phyloP scores from a whole-genome alignment of 1,139 yeast genomes.

The Kluyveromyces sp. region DNA sequence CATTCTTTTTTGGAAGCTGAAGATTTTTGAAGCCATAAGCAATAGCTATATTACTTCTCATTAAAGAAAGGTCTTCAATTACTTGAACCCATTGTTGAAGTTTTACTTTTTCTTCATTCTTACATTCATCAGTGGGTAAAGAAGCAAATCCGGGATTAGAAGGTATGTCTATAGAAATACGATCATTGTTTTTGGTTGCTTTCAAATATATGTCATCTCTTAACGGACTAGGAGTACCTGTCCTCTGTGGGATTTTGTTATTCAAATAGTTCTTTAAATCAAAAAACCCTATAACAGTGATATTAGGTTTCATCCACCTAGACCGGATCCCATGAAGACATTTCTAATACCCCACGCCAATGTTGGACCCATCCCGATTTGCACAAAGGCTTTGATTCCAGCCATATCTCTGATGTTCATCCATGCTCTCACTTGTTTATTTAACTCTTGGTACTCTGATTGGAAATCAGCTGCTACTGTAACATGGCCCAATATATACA shows the following conservation, averaged over 20 bases:
- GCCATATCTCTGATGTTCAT: conserved; percentile 66
- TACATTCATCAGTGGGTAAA: conserved; percentile 76
- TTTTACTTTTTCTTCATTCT: conserved; percentile 61
- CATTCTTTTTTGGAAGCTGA: conserved; percentile 42
- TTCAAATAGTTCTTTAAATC: conserved; percentile 33
- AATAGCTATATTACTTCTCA: conserved; percentile 88
- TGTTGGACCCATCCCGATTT: conserved; percentile 79
- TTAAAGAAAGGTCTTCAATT: conserved; percentile 82
- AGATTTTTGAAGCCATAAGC: conserved; percentile 75
- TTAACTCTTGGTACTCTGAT: conserved; percentile 56
- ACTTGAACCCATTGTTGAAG: conserved; percentile 86
- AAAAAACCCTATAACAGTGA: conserved; percentile 82
- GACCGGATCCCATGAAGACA: conserved; percentile 82
- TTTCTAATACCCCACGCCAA: conserved; percentile 96
- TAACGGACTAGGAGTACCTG: not conserved
- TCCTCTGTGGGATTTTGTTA: not conserved
- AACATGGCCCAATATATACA: conserved; percentile 88
- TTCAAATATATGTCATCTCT: not conserved
- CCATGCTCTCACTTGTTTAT: conserved; percentile 77
- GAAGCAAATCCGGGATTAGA: conserved; percentile 19
- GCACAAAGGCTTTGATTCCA: conserved; percentile 85
- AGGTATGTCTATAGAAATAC: conserved; percentile 14
- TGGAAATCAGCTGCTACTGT: conserved; percentile 51
- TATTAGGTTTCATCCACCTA: conserved; percentile 98
- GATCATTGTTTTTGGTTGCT: conserved; percentile 7